Evolutionary conservation across 2,329 filamentous ascomycete genomes (phyloP).

Genomic region (Tympanopsis confertula): DNA sequence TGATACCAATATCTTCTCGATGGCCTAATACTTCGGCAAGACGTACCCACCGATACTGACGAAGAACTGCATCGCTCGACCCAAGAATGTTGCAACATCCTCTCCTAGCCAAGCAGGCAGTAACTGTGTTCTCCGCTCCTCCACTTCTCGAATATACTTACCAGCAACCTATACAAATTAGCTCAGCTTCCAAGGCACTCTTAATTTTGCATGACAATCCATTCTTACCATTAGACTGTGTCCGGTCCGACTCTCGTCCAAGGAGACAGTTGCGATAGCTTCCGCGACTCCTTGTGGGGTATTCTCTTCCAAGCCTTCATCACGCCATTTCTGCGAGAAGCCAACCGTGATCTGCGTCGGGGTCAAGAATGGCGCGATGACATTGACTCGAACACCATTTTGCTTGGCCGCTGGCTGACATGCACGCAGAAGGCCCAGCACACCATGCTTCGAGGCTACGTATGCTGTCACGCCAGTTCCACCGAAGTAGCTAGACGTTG

Average conservation of each 20-base stretch:
- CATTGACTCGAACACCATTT: conserved; percentile 23
- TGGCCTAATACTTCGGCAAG: no score
- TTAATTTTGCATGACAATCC: not conserved
- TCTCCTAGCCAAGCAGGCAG: conserved; percentile 17
- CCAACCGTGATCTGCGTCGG: conserved; percentile 26
- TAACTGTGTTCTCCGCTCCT: conserved; percentile 11
- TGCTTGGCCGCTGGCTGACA: conserved; percentile 19
- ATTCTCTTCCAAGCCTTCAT: conserved; percentile 22
- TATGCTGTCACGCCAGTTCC: conserved; percentile 27
- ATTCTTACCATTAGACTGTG: conserved; percentile 11
- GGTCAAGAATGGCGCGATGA: conserved; percentile 29
- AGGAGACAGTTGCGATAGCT: conserved; percentile 19
- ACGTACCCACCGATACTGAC: conserved; percentile 19
- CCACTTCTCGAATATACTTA: conserved; percentile 14
- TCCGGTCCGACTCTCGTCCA: conserved; percentile 15
- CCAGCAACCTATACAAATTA: conserved; percentile 13
- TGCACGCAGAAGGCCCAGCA: conserved; percentile 23
- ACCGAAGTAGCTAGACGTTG: conserved; percentile 29
- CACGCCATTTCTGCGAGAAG: conserved; percentile 20
- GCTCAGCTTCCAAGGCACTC: not conserved
- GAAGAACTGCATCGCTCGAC: conserved; percentile 17
- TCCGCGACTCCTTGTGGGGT: conserved; percentile 24
- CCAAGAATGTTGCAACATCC: conserved; percentile 17
- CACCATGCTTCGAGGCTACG: conserved; percentile 28
- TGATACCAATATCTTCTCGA: no score